Base-by-base conservation (phyloP, 2,329 filamentous ascomycete species). In the Penicillium sclerotigenum region DNA sequence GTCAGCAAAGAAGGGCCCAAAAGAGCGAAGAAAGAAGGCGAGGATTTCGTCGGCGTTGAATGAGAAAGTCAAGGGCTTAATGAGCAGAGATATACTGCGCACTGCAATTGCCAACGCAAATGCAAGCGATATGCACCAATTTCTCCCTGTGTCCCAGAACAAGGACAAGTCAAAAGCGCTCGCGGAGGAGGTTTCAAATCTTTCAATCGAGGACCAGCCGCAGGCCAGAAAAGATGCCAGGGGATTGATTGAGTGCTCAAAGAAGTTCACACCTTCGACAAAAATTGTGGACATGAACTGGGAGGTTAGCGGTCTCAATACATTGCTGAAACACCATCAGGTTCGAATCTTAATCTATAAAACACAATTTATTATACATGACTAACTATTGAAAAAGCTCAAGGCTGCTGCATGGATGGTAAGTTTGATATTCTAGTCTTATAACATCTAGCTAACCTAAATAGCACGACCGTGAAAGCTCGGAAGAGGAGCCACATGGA, bases 311-410 rank as follows among this genome's bases (percentile, higher is more conserved):
- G 68, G 70, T 2, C 65, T 76, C 56, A 65, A 65, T 11, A 69
- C 69, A 2, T 68, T 67, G 20, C 52, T 76, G 5, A 71, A 68
- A 38, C 63, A 72, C 52, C 69, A 75, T 52, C 74, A 76, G 65
- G 70, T 71, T 52, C 18, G 59, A 26, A 10, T 9, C 22, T 22
- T 34, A 6, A 34, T 34, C 9, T 47, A 7, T 40, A 14, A 41
- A 9, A 1, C 40, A 22, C 9, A 18, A 40, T 8, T 24, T 7
- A 18, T 5, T 14, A 29, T 1, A 41, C 47, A 24, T 47, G 43
- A 24, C 16, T 47, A 52, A 62, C 40, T 4, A 26, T 8, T 4
- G 3, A 56, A 54, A 45, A 45, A 73, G 71, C 53, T 74, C 11
- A 37, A 69, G 13, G 70, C 67, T 14, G 66, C 64, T 31, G 68